Conservation (phyloP, 371 early-diverging fungal species). For the Actinomortierella wolfii region DNA sequence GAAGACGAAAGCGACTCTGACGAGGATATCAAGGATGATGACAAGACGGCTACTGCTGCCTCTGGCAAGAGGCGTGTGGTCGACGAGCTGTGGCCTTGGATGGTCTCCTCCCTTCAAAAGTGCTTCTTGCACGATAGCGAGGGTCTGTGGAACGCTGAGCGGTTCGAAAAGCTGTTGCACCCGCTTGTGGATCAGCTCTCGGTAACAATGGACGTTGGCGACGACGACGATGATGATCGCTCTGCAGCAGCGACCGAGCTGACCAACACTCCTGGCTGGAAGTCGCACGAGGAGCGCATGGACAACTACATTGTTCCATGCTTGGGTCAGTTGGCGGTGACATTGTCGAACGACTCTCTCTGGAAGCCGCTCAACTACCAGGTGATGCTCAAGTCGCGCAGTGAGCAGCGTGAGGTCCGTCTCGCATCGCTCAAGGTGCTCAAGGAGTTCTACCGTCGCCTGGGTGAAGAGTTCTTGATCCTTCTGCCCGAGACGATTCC, state of each 20-base stretch:
- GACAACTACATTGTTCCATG: slow-evolving; percentile 75
- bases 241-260: slow-evolving; percentile 4
- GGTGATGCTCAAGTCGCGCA: slow-evolving; percentile 78
- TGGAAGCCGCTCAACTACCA: slow-evolving; percentile 90
- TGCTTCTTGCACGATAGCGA: slow-evolving; percentile 75
- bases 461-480: slow-evolving; percentile 92
- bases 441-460: slow-evolving; percentile 80
- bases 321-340: slow-evolving; percentile 82
- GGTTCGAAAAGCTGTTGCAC: slow-evolving; percentile 72
- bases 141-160: slow-evolving; percentile 72
- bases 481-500: slow-evolving; percentile 96
- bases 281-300: slow-evolving; percentile 57
- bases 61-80: slow-evolving; percentile 34
- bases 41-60: too few relatives aligned
- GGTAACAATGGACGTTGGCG: slow-evolving; percentile 56
- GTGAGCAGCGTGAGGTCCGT: slow-evolving; percentile 74
- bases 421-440: slow-evolving; percentile 72
- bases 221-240: slow-evolving; percentile 41
- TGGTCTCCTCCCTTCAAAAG: slow-evolving; percentile 66
- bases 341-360: slow-evolving; percentile 75
- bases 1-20: slow-evolving; percentile 33
- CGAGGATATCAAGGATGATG: slow-evolving; percentile 12
- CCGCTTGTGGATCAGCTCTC: slow-evolving; percentile 78
- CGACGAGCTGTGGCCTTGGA: slow-evolving; percentile 61
- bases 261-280: slow-evolving; percentile 20